phyloP scores from a whole-genome alignment of 2,329 filamentous ascomycete genomes.

The Pseudonectria foliicola region DNA sequence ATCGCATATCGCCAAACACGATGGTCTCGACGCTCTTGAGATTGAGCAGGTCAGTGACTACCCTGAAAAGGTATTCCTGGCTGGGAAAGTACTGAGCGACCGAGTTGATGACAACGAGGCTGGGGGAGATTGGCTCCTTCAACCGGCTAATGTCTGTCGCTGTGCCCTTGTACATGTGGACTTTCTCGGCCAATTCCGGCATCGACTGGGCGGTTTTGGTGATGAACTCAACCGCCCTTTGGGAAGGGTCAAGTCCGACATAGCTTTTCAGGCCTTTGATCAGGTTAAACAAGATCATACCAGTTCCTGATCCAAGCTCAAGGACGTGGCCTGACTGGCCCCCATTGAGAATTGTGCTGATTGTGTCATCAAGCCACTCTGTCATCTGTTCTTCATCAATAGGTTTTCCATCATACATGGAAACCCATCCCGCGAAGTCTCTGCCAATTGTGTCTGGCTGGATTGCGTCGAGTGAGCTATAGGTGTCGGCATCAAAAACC shows the following conservation, averaged over 20 bases:
- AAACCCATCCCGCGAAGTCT: conserved; percentile 26
- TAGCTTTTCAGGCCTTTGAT: conserved; percentile 13
- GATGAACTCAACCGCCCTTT: conserved; percentile 15
- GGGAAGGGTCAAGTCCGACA: conserved; percentile 22
- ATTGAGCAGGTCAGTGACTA: conserved; percentile 9
- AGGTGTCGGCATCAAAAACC: conserved; percentile 11
- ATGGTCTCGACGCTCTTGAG: conserved; percentile 3
- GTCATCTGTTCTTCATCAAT: conserved; percentile 24
- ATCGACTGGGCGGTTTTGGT: conserved; percentile 6
- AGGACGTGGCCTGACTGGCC: conserved; percentile 12
- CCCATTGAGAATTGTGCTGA: conserved; percentile 12
- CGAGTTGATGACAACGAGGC: conserved; percentile 21
- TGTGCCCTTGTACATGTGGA: conserved; percentile 11
- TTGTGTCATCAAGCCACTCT: conserved; percentile 26
- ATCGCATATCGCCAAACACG: conserved; percentile 19
- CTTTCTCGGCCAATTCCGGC: conserved; percentile 7
- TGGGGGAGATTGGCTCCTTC: neutral
- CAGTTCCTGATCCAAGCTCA: conserved; percentile 24
- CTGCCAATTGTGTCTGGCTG: conserved; percentile 9
- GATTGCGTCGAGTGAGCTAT: conserved; percentile 9
- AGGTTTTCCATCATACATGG: conserved; percentile 22
- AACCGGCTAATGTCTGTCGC: conserved; percentile 12
- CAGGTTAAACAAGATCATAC: conserved; percentile 27
- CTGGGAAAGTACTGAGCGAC: conserved; percentile 23
- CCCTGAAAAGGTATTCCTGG: conserved; percentile 14